phyloP scores from a whole-genome alignment of 139 green algal species.

The Haematococcus lacustris region DNA sequence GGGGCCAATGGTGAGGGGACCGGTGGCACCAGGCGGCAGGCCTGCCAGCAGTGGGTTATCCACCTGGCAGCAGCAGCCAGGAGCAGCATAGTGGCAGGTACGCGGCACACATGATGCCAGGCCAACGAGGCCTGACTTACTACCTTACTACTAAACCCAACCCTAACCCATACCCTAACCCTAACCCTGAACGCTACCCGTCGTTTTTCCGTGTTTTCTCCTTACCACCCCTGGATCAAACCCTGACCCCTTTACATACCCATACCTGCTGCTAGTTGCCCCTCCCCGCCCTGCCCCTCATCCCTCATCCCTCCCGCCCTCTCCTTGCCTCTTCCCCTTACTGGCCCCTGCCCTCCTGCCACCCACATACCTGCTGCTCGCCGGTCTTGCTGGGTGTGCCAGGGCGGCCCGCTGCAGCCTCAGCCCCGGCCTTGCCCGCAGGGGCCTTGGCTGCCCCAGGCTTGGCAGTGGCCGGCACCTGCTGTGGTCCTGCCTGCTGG shows the following conservation, averaged over 20 bases:
- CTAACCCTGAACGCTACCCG: too few species aligned
- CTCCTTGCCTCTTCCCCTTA: background rate
- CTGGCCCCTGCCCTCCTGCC: background rate
- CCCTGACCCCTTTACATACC: too few species aligned
- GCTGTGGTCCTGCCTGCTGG: conserved; percentile 1
- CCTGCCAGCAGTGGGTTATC: background rate
- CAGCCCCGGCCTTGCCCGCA: background rate
- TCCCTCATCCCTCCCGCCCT: too few species aligned
- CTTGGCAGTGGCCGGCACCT: background rate
- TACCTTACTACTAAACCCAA: background rate
- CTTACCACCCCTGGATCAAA: too few species aligned
- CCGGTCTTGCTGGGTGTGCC: background rate
- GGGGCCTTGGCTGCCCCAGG: background rate
- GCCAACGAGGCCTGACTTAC: background rate
- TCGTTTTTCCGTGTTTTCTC: too few species aligned
- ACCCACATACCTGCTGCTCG: background rate
- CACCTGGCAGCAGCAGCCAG: background rate
- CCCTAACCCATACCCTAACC: too few species aligned
- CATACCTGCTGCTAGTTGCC: too few species aligned
- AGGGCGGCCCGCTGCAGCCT: background rate
- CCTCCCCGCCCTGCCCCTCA: too few species aligned
- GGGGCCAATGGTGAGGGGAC: background rate
- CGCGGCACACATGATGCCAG: background rate
- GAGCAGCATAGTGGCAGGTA: background rate
- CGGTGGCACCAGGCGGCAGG: background rate